These are phyloP conservation scores for Hydrangea macrophylla DNA, from an alignment of 148 eudicot genomes.

Conservation along the genomic window DNA sequence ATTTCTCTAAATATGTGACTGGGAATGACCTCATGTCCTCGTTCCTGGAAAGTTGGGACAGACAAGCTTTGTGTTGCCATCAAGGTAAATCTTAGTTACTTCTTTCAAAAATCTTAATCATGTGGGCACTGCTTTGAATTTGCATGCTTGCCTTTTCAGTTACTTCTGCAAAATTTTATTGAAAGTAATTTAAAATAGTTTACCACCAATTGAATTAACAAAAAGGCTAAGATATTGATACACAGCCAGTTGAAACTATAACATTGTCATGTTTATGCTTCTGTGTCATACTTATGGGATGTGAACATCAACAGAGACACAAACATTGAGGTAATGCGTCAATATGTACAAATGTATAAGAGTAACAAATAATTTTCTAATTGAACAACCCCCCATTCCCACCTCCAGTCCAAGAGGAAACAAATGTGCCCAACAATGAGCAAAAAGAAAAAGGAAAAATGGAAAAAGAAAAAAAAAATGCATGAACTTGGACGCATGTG, in stretches of 20 bases:
- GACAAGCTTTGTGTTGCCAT: background rate
- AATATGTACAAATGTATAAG: background rate
- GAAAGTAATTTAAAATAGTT: too few species aligned
- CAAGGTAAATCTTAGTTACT: background rate
- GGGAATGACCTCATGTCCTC: background rate
- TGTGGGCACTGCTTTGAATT: background rate
- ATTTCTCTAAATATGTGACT: background rate
- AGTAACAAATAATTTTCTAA: background rate
- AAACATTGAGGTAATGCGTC: background rate
- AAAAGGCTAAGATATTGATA: too few species aligned
- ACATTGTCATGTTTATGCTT: background rate
- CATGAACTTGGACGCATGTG: background rate
- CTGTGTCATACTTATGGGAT: constrained; percentile 3
- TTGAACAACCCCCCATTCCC: background rate
- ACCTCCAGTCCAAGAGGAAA: background rate
- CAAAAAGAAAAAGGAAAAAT: background rate
- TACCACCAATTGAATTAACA: too few species aligned
- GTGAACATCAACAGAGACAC: background rate
- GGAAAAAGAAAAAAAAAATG: background rate
- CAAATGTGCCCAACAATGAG: too few species aligned
- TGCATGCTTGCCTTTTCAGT: background rate
- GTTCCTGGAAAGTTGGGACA: background rate
- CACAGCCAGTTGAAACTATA: too few species aligned
- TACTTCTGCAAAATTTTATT: too few species aligned
- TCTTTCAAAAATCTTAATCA: background rate